Percentiles rank a stretch among this genome's conserved stretches.
Conservation (phyloP, 768 basidiomycete species). For the Suillus fuscotomentosus region DNA sequence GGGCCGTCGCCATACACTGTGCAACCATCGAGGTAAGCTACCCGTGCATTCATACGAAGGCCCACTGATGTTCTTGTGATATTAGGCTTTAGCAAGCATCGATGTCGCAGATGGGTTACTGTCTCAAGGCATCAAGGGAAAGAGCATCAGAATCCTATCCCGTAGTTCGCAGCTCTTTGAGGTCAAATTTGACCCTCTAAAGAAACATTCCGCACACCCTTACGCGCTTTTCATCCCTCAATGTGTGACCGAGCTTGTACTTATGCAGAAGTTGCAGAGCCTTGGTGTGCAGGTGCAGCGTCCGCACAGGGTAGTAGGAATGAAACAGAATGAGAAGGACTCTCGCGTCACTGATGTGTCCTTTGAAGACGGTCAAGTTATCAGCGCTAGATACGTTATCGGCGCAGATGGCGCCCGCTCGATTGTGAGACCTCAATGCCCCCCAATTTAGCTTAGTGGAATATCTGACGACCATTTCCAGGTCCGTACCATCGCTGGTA, state of each 20-base stretch:
- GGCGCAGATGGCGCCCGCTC: background rate
- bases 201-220: slow-evolving; percentile 1
- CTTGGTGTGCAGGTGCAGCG: slow-evolving; percentile 34
- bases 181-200: slow-evolving; percentile 33
- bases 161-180: slow-evolving; percentile 27
- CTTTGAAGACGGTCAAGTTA: slow-evolving; percentile 23
- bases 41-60: background rate
- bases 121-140: slow-evolving; percentile 25
- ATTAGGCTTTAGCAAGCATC: slow-evolving; percentile 41
- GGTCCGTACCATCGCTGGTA: slow-evolving; percentile 24
- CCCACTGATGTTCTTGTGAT: slow-evolving; percentile 22
- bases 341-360: slow-evolving; percentile 34
- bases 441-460: background rate
- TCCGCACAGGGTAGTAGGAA: slow-evolving; percentile 38
- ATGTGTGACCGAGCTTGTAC: slow-evolving; percentile 26
- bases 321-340: slow-evolving; percentile 30
- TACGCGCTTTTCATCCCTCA: background rate
- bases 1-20: slow-evolving; percentile 43
- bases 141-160: slow-evolving; percentile 27
- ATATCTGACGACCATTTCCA: background rate
- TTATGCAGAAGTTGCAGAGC: slow-evolving; percentile 33
- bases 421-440: background rate
- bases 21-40: slow-evolving; percentile 43
- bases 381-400: background rate
- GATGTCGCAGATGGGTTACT: slow-evolving; percentile 36